Percentiles rank a stretch among this genome's conserved stretches.
Conservation (phyloP, 2,329 filamentous ascomycete species). For the Graphiopsis chlorocephala region DNA sequence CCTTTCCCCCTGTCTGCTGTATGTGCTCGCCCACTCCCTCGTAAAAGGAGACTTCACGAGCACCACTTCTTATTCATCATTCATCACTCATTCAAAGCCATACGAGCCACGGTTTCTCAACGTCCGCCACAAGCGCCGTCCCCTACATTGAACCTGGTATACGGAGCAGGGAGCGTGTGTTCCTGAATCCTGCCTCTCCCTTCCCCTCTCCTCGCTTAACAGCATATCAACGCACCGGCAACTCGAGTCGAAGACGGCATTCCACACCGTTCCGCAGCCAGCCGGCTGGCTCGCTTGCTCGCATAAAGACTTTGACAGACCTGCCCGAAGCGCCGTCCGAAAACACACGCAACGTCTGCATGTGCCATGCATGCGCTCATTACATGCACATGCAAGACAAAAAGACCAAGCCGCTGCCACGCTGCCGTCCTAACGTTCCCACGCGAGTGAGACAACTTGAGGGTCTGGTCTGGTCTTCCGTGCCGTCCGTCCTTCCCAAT, state of each 20-base stretch:
- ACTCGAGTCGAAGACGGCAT: neutral
- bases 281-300: neutral
- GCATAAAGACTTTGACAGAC: neutral
- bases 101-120: neutral
- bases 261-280: neutral
- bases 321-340: neutral
- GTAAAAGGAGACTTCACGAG: neutral
- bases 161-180: neutral
- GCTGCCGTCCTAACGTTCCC: neutral
- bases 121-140: neutral
- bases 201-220: neutral
- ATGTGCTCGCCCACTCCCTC: neutral
- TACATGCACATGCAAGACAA: neutral
- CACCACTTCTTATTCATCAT: neutral
- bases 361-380: neutral
- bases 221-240: neutral
- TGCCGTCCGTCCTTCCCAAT: no score
- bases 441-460: neutral
- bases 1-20: neutral
- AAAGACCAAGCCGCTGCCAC: neutral
- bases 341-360: neutral
- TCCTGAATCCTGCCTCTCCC: neutral
- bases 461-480: neutral
- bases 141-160: neutral
- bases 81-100: neutral